Base-by-base conservation (phyloP, 129 eudicot species). In the Helianthus tuberosus region DNA sequence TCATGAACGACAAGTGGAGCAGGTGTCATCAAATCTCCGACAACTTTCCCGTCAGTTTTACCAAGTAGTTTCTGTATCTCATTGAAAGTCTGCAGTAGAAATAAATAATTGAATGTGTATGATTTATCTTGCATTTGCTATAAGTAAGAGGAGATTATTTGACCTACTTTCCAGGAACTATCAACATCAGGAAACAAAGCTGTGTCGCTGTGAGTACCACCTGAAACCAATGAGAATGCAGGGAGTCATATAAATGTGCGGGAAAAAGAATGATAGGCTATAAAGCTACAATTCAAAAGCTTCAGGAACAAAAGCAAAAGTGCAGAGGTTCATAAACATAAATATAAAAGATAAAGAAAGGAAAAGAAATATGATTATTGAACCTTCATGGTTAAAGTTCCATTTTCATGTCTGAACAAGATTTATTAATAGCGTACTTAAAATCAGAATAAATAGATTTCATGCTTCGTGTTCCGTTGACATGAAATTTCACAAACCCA, bases 21-120 rank as follows among this genome's bases (percentile, higher is more conserved):
- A 53, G 91, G 81, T 29, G 98, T 92, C 98, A 92, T 89, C 61
- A 92, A 72, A 47, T 92, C 98, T 6, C 93, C 96, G 12, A 92
- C 94, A 71, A 92, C 91, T 83, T 89, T 89, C 73, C 98, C 98
- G 63, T 89, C 88, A 73, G 89, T 92, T 84, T 92, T 89, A 83
- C 88, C 83, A 67, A 92, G 88, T 58, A 92, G 83, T 83, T 78
- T 87, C 77, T 92, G 96, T 55, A 92, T 63, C 89, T 89, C 91
- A 82, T 89, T 92, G 84, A 92, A 92, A 36, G 96, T 84, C 98
- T 92, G 88, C 82, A 65, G 49, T 65, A 38, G 7, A 23, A 15
- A 29, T 8, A 27, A 39, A 54, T 25, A 64, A n/a, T 10, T n/a
- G 27, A 27, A 32, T 13, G 8, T 49, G 72, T 27, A 27, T 27